Evolutionary conservation across 2,329 filamentous ascomycete species (phyloP).

Genomic region (Paraphaeosphaeria minitans): DNA sequence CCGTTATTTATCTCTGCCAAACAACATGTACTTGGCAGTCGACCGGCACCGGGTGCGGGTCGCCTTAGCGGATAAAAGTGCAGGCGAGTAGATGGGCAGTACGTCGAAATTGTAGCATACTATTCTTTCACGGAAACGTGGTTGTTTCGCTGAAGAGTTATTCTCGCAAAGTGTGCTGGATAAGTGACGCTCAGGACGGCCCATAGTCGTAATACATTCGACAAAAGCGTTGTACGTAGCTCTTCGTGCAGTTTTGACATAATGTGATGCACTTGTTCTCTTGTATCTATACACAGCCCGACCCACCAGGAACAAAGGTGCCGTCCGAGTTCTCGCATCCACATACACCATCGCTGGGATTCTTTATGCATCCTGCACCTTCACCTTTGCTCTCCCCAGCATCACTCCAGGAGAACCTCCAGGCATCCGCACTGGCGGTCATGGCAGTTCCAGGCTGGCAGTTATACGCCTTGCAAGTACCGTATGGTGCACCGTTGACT

Average conservation of each 20-base stretch:
- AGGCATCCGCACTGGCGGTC: conserved; percentile 20
- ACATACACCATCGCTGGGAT: conserved; percentile 29
- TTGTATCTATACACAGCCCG: not conserved
- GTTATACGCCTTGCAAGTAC: conserved; percentile 47
- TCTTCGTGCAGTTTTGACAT: not conserved
- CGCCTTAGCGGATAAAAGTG: too few species aligned
- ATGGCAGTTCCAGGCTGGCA: conserved; percentile 24
- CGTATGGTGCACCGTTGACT: conserved; percentile 53
- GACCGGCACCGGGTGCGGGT: not conserved
- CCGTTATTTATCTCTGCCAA: conserved; percentile 2
- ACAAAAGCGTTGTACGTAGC: not conserved
- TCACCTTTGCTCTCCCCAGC: conserved; percentile 26
- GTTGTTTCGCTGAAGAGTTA: too few species aligned
- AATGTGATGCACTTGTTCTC: not conserved
- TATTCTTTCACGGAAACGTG: too few species aligned
- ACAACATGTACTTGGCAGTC: conserved; percentile 5
- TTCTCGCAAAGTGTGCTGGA: not conserved
- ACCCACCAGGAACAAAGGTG: conserved; percentile 21
- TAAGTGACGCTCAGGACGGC: not conserved
- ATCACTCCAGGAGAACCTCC: conserved; percentile 33
- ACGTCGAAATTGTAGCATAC: not conserved
- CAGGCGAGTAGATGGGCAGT: not conserved
- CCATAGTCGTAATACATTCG: not conserved
- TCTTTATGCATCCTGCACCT: conserved; percentile 36
- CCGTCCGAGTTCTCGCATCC: conserved; percentile 35